Evolutionary conservation across 202 grass and related monocot species (phyloP).

Genomic region (Panicum virgatum): DNA sequence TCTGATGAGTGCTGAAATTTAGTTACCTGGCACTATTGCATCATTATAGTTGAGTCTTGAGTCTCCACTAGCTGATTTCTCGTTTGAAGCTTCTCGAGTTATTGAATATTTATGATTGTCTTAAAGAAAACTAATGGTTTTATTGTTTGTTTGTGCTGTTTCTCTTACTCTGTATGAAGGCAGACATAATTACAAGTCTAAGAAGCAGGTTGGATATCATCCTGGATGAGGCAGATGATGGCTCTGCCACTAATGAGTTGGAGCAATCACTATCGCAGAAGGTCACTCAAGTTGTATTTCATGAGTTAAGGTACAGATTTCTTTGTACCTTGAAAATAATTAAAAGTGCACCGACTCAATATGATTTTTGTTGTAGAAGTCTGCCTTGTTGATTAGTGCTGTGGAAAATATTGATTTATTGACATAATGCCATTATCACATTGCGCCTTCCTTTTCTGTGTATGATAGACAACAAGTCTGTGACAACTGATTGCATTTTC

Average conservation of each 20-base stretch:
- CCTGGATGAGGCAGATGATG: constrained; percentile 72
- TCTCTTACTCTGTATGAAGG: constrained; percentile 45
- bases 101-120: not conserved
- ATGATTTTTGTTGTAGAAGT: constrained; percentile 3
- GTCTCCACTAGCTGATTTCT: constrained; percentile 17
- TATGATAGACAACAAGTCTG: constrained; percentile 2
- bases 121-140: constrained; percentile 2
- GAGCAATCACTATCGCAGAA: constrained; percentile 50
- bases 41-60: constrained; percentile 12
- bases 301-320: constrained; percentile 65
- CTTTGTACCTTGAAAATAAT: constrained; percentile 17
- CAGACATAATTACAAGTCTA: constrained; percentile 65
- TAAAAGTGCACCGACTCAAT: not conserved
- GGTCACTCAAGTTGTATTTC: constrained; percentile 56
- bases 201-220: constrained; percentile 85
- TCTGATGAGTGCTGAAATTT: not conserved
- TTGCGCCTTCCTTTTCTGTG: not conserved
- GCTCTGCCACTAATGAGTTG: constrained; percentile 18
- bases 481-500: constrained; percentile 25
- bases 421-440: not conserved
- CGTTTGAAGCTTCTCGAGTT: not conserved
- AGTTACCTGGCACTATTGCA: constrained; percentile 5
- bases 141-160: not conserved
- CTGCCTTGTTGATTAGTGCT: not conserved
- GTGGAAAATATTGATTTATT: not conserved